Base-by-base conservation (phyloP, 257 asterid genomes). In the Verbena officinalis region DNA sequence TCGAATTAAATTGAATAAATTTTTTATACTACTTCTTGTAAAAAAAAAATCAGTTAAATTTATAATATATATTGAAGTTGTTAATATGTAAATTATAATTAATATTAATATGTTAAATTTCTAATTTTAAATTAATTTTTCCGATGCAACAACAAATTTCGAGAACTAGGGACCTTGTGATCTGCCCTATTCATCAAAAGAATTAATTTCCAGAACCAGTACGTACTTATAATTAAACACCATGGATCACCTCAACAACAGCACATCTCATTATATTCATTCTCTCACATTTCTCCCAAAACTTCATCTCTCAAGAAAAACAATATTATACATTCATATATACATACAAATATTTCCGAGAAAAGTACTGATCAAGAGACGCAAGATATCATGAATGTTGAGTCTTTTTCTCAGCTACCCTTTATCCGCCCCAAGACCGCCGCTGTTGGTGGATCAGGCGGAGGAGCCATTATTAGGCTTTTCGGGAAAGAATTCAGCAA, bases 321-420 rank as follows among this genome's bases (percentile, higher is more conserved):
- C 13, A 20, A 34, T 1, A 16, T 17, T 21, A 7, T 7, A 30
- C 36, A 30, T 2, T 2, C 7, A 30, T 7, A 7, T 30, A 30
- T n/a, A n/a, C n/a, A n/a, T n/a, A n/a, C 15, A 7, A 21, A n/a
- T 19, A 19, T 24, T 1, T 52, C 72, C 72, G 96, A 86, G 62
- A 80, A 80, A 53, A 30, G 7, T 7, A 68, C 30, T 16, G 75
- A 91, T 7, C 77, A 78, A 46, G 96, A 91, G 70, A 86, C 94
- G 19, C 90, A 73, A 17, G 98, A 91, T 59, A 83, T 89, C 81
- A 82, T 87, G 96, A 89, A 81, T 67, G 97, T 89, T 21, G 89
- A 89, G 24, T 89, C 98, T 8, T 91, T 89, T 89, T 85, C 98
- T 48, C 96, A 89, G 75, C 69, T 91, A 12, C 98, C 98, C 72